These are phyloP conservation scores for Phytophthora pistaciae DNA, from an alignment of 352 stramenopile species.

Conservation along the genomic window DNA sequence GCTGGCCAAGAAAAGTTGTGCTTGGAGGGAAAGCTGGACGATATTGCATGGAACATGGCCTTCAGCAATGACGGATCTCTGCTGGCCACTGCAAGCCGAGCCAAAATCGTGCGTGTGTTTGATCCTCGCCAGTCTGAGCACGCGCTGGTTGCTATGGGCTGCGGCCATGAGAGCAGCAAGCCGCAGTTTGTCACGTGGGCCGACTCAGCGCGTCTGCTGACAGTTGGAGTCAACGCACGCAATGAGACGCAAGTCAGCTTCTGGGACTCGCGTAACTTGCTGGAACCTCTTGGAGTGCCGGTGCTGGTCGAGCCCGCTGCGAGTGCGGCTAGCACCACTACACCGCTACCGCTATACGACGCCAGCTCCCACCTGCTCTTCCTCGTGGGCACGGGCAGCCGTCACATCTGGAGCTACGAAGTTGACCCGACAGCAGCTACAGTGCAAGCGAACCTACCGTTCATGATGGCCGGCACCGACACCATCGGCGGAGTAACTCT, in stretches of 20 bases:
- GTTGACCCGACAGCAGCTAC: constrained; percentile 46
- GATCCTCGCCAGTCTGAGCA: constrained; percentile 63
- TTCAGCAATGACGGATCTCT: constrained; percentile 75
- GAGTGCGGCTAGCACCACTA: constrained; percentile 50
- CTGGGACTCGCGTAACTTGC: constrained; percentile 77
- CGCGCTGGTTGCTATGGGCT: constrained; percentile 69
- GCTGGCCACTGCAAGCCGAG: constrained; percentile 73
- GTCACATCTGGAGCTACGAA: constrained; percentile 83
- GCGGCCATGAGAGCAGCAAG: constrained; percentile 72
- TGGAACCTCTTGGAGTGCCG: constrained; percentile 62
- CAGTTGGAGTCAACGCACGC: constrained; percentile 62
- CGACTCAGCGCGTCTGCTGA: constrained; percentile 52
- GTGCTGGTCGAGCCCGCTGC: constrained; percentile 37
- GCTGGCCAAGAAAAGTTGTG: constrained; percentile 52
- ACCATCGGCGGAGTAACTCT: constrained; percentile 70
- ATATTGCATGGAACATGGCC: constrained; percentile 77
- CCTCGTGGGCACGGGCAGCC: constrained; percentile 68
- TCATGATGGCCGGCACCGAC: constrained; percentile 53
- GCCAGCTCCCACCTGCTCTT: constrained; percentile 73
- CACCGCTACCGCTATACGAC: constrained; percentile 76
- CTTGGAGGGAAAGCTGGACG: constrained; percentile 68
- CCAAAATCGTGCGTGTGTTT: constrained; percentile 80
- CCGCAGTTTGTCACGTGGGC: constrained; percentile 79
- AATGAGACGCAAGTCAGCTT: constrained; percentile 78
- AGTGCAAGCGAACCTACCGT: constrained; percentile 72